Conservation (phyloP, 257 asterid species). For the Solanum dulcamara region DNA sequence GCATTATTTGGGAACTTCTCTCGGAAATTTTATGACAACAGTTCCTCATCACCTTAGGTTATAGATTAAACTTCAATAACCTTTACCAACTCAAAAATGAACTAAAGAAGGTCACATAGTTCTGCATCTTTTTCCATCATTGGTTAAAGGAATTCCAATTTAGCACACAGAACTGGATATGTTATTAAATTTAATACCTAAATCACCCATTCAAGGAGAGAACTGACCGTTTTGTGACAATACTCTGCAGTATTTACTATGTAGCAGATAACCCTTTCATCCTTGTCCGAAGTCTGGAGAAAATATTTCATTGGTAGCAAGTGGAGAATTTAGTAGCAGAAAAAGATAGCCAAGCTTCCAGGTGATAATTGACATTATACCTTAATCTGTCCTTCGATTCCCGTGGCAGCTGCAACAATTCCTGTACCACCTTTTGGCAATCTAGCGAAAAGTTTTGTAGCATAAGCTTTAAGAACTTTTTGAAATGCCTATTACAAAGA, state of each 20-base stretch:
- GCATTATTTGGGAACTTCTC: neutral
- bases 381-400: conserved; percentile 98
- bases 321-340: neutral
- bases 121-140: neutral
- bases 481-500: conserved; percentile 29
- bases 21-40: neutral
- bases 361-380: conserved; percentile 21
- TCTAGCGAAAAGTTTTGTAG: conserved; percentile 78
- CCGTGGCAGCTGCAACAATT: conserved; percentile 98
- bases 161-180: neutral
- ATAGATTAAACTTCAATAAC: neutral
- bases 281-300: conserved; percentile 93
- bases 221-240: conserved; percentile 90
- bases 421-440: conserved; percentile 98
- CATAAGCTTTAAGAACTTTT: conserved; percentile 90
- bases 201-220: conserved; percentile 8
- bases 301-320: conserved; percentile 3
- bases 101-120: neutral
- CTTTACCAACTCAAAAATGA: neutral
- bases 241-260: conserved; percentile 98
- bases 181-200: neutral
- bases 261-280: conserved; percentile 85
- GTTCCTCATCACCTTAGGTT: neutral
- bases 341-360: conserved; percentile 1
- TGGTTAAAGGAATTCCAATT: neutral